phyloP scores from a whole-genome alignment of 495 filamentous ascomycete species.

The Aspergillus nanangensis region DNA sequence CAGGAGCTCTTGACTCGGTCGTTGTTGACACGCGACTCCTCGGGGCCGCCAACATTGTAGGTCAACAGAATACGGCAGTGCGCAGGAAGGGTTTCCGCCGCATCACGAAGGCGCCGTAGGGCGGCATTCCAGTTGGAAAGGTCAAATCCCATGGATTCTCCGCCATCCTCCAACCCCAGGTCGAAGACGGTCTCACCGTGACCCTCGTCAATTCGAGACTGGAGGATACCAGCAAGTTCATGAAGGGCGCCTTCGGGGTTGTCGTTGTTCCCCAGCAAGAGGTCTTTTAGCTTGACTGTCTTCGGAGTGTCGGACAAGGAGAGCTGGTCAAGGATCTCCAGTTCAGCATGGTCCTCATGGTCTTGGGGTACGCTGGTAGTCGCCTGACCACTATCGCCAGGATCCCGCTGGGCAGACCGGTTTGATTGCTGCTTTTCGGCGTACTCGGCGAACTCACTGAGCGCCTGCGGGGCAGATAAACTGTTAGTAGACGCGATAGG shows the following conservation, averaged over 20 bases:
- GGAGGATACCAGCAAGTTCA: conserved; percentile 56
- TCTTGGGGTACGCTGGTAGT: conserved; percentile 32
- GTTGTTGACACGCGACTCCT: conserved; percentile 57
- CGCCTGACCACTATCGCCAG: conserved; percentile 42
- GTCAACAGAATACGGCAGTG: conserved; percentile 80
- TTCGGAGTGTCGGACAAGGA: conserved; percentile 73
- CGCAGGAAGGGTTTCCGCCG: conserved; percentile 61
- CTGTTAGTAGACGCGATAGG: conserved; percentile 3
- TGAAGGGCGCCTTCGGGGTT: conserved; percentile 57
- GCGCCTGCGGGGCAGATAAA: conserved; percentile 51
- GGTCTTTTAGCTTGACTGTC: conserved; percentile 64
- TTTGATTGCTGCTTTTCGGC: conserved; percentile 89
- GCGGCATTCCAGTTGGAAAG: conserved; percentile 77
- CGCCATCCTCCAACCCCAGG: conserved; percentile 85
- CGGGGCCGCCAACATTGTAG: conserved; percentile 77
- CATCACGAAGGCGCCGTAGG: conserved; percentile 59
- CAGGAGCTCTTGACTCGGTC: conserved; percentile 66
- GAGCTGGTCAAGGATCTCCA: conserved; percentile 87
- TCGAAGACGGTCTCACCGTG: conserved; percentile 91
- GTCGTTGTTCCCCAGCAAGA: conserved; percentile 62
- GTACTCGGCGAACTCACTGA: conserved; percentile 97
- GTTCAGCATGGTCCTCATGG: conserved; percentile 77
- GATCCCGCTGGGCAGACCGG: conserved; percentile 40
- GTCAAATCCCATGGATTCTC: conserved; percentile 82
- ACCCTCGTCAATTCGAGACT: conserved; percentile 72